Base-by-base conservation (phyloP, 768 basidiomycete species). In the Collybia sp. region DNA sequence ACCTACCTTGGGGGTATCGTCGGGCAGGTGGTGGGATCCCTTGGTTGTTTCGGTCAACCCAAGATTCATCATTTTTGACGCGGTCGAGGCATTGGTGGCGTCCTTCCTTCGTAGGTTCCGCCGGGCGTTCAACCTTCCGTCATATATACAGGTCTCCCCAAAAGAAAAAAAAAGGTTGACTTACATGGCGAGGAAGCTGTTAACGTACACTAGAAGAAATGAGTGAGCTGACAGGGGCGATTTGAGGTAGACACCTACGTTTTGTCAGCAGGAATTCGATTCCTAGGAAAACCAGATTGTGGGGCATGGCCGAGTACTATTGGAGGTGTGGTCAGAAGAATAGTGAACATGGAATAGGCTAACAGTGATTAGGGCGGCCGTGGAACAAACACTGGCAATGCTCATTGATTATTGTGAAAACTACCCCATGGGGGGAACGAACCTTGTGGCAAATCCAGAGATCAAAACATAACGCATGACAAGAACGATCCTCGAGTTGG, bases 401-500 rank as follows among this genome's bases (percentile, higher is more conserved):
- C 17, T 16, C n/a, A 19, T 48, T 5, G 38, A 25, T n/a, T 30
- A 31, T 18, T 17, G 37, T 9, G 18, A 2, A 12, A 4, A 9
- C 16, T 6, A 34, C 12, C 15, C 2, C 3, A n/a, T 11, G 19
- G 30, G 16, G 40, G 3, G 44, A 15, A 40, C 30, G 13, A 30
- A 55, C 57, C 45, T 58, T 3, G 58, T 59, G 39, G 57, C 40
- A 20, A 50, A 47, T 11, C 58, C 58, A 39, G 58, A 58, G 18
- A 50, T 43, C 8, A 58, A 17, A 13, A 46, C 48, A 53, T 57
- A 52, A n/a, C 58, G 50, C 4, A 54, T 47, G 15, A 58, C 52
- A 20, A 43, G 38, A n/a, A 49, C 25, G 6, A 59, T 53, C 19
- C 42, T 58, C 15, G 35, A 51, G 20, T 54, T 51, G 31, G 54